Conservation (phyloP, 768 basidiomycete genomes). For the Cystobasidiopsis lactophilus region DNA sequence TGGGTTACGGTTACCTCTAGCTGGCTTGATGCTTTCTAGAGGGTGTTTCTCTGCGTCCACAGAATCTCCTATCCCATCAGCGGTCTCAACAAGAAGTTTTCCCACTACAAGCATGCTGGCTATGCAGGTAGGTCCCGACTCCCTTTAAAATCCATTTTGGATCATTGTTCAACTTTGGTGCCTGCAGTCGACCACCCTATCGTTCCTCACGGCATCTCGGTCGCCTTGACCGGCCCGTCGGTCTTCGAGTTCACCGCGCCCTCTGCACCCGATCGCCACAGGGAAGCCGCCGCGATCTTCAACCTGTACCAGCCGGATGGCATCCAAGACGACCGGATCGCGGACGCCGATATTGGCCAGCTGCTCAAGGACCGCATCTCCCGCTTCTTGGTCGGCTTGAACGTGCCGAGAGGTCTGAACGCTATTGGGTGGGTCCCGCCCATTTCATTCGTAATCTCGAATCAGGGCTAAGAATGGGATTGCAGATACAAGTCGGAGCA, state of each 20-base stretch:
- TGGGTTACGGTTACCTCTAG: not conserved
- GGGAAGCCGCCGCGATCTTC: constrained; percentile 71
- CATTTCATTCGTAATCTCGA: not conserved
- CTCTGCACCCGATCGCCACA: constrained; percentile 73
- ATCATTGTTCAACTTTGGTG: no score
- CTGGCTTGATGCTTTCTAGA: no score
- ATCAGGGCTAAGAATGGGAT: not conserved
- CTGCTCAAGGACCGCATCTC: constrained; percentile 70
- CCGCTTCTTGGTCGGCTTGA: constrained; percentile 60
- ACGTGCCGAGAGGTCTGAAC: constrained; percentile 64
- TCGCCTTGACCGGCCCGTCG: constrained; percentile 44
- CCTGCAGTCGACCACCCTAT: constrained; percentile 48
- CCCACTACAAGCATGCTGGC: constrained; percentile 74
- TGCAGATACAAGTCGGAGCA: constrained; percentile 32
- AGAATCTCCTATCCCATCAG: constrained; percentile 35
- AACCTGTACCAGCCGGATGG: constrained; percentile 36
- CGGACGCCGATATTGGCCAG: constrained; percentile 55
- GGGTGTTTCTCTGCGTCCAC: no score
- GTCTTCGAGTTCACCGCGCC: constrained; percentile 94
- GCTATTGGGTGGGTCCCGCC: constrained; percentile 54
- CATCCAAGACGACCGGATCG: constrained; percentile 35
- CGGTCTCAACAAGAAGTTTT: constrained; percentile 79
- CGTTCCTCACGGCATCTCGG: constrained; percentile 62
- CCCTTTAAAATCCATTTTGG: not conserved
- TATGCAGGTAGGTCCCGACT: constrained; percentile 30